A percentile compares a stretch with the other conserved stretches of the same genome.
phyloP scores from a whole-genome alignment of 768 basidiomycete species.

The Amanita molliuscula region DNA sequence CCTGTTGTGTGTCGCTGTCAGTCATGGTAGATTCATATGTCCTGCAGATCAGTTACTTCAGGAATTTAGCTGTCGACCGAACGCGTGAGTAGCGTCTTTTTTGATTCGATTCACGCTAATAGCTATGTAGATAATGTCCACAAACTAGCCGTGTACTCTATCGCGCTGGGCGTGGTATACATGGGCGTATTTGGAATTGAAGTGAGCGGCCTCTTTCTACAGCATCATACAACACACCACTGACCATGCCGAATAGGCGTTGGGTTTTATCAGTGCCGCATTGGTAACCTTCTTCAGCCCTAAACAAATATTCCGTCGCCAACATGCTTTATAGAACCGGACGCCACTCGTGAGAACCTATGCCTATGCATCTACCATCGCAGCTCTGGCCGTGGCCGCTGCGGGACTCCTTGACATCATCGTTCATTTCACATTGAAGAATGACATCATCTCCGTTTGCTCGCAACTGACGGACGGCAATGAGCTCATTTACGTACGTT shows the following conservation, averaged over 20 bases:
- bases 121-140: constrained; percentile 23
- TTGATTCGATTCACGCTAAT: not conserved
- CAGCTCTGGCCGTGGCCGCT: constrained; percentile 37
- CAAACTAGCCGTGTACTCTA: constrained; percentile 41
- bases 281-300: constrained; percentile 29
- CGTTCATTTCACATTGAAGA: constrained; percentile 60
- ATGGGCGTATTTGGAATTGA: constrained; percentile 40
- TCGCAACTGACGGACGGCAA: constrained; percentile 23
- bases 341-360: constrained; percentile 42
- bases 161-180: constrained; percentile 53
- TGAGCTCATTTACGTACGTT: constrained; percentile 26
- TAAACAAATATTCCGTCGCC: not conserved
- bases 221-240: not conserved
- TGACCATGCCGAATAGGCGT: constrained; percentile 17
- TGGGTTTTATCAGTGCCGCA: constrained; percentile 41
- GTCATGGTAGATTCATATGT: not conserved
- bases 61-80: constrained; percentile 36
- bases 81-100: constrained; percentile 23
- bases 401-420: constrained; percentile 46
- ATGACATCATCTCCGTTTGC: constrained; percentile 50
- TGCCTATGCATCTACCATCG: constrained; percentile 37
- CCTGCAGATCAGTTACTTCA: constrained; percentile 51
- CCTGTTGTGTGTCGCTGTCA: not conserved
- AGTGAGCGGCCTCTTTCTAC: constrained; percentile 12
- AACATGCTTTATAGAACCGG: constrained; percentile 35